These are phyloP conservation scores for Psilocybe azurescens DNA, from an alignment of 768 basidiomycete genomes.

Conservation along the genomic window DNA sequence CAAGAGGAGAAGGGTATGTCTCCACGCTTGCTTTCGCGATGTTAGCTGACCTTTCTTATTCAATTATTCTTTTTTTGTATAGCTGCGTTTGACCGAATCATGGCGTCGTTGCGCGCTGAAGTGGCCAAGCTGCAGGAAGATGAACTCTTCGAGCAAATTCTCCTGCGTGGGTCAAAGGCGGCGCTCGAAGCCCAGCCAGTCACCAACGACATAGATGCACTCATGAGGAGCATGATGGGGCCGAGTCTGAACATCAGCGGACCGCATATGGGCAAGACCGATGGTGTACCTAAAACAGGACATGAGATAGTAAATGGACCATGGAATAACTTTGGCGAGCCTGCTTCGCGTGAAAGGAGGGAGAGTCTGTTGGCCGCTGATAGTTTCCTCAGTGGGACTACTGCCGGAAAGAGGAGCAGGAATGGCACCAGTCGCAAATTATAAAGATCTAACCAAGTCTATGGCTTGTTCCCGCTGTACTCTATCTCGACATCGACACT, in stretches of 20 bases:
- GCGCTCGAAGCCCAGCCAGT: conserved; percentile 46
- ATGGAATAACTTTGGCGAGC: conserved; percentile 38
- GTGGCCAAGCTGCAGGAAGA: conserved; percentile 51
- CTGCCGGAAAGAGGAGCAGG: conserved; percentile 31
- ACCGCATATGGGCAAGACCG: conserved; percentile 20
- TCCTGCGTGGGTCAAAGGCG: conserved; percentile 52
- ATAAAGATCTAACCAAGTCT: background rate
- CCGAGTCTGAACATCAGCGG: conserved; percentile 25
- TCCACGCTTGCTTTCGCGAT: too few relatives aligned
- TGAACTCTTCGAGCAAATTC: conserved; percentile 52
- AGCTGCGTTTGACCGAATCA: conserved; percentile 38
- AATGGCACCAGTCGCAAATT: conserved; percentile 30
- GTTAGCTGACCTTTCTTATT: too few relatives aligned
- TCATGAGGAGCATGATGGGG: conserved; percentile 62
- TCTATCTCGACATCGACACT: too few relatives aligned
- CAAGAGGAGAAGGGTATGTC: conserved; percentile 42
- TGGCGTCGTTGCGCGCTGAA: conserved; percentile 39
- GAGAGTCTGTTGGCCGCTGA: conserved; percentile 14
- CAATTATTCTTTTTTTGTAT: conserved; percentile 2
- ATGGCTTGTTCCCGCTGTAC: background rate
- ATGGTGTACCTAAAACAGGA: conserved; percentile 11
- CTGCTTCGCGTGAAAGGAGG: conserved; percentile 20
- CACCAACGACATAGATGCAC: conserved; percentile 50
- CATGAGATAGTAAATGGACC: conserved; percentile 31
- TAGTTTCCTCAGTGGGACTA: conserved; percentile 25